Conservation (phyloP, 176 grass and related monocot species). For the Eragrostis nindensis region DNA sequence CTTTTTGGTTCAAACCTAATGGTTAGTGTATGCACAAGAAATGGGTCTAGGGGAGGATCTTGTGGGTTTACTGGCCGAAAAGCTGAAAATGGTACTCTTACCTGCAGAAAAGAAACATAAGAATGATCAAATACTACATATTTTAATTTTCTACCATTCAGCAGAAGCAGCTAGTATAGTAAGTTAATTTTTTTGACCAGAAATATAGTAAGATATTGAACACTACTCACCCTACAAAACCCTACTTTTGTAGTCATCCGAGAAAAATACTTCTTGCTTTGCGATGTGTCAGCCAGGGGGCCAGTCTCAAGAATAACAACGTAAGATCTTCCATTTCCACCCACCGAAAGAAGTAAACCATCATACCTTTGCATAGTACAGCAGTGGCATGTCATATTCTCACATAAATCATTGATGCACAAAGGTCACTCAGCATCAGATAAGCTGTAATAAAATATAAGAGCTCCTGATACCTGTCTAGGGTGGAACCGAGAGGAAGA, state of each 20-base stretch:
- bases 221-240: constrained; percentile 90
- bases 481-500: constrained; percentile 94
- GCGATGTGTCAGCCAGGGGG: constrained; percentile 86
- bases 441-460: constrained; percentile 36
- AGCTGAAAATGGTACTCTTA: constrained; percentile 97
- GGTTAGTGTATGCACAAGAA: constrained; percentile 99
- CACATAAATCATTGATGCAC: constrained; percentile 26
- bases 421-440: constrained; percentile 11
- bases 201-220: constrained; percentile 1
- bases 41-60: constrained; percentile 94
- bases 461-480: constrained; percentile 73
- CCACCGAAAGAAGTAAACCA: constrained; percentile 88
- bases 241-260: constrained; percentile 94
- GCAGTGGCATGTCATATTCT: constrained; percentile 13
- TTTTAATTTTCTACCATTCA: constrained; percentile 18
- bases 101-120: constrained; percentile 54
- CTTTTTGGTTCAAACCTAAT: constrained; percentile 97
- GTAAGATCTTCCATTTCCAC: constrained; percentile 95
- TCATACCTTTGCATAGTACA: constrained; percentile 69
- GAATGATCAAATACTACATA: constrained; percentile 5
- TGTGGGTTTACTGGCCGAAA: constrained; percentile 91
- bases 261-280: constrained; percentile 93
- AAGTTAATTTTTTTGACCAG: too few relatives aligned
- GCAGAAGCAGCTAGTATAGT: constrained; percentile 14
- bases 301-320: constrained; percentile 97